Evolutionary conservation across 164 flowering plant genomes (phyloP), one percentile per base, ranked within the genome.

Genomic region (Vitis rotundifolia): DNA sequence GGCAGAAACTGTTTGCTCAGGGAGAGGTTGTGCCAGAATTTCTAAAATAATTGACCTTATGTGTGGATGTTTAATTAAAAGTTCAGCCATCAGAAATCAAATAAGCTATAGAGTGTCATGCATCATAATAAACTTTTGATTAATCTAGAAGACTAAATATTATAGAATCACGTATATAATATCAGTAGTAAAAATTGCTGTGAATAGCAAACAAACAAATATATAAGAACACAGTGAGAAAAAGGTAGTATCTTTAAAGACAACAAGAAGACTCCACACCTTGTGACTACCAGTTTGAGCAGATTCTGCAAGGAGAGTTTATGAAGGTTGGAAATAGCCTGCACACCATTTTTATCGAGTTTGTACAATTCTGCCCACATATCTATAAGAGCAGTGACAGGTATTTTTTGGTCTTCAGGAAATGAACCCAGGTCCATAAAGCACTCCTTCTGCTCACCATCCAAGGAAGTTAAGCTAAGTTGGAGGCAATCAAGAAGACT

Each of bases 321-420:
- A 11, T 59, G 53, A 8, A 85, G 75, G 49, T 67, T 69, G 15
- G 15, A 44, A 9, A 73, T 26, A 26, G 79, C 78, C 18, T 64
- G 49, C 8, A 74, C 31, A 9, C 71, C 81, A 48, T 73, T 73
- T 50, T 83, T 83, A 72, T 80, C 79, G 53, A 73, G 57, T 2
- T 63, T 66, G 59, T 82, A 75, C 18, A 74, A 26, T 68, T 81
- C 87, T 7, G 71, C 74, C 87, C 89, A 87, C 77, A 87, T 78
- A 69, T 84, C 85, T 50, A 86, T 68, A 44, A 89, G 87, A 59
- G 83, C 73, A 28, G 82, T 58, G 11, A 74, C 78, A 37, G 83
- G 81, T 63, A 87, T 86, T 72, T 68, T 83, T 16, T 78, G 77
- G 62, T 82, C 89, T 69, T 86, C 88, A 48, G 88, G 90, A 67